Evolutionary conservation across 345 rosid species (phyloP), one percentile per base, ranked within the genome.

Genomic region (Gossypium australe): DNA sequence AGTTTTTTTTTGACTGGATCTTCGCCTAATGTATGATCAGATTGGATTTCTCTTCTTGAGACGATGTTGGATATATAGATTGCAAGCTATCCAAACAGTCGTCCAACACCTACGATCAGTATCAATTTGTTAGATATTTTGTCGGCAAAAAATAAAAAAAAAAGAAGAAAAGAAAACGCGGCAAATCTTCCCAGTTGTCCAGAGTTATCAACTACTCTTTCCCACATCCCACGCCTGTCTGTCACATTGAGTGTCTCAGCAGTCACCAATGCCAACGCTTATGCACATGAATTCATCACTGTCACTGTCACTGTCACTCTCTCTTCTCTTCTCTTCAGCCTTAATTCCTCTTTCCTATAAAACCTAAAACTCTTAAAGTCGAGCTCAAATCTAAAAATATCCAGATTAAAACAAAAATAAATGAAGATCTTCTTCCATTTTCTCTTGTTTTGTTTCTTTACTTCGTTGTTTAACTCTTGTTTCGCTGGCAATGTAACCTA

Each of bases 401-500:
- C 51, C n/a, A 18, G 41, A 34, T 34, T 34, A 34, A 34, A 9
- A 38, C 13, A 9, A 20, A 25, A 4, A 25, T 24, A 22, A 12
- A 24, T 55, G 45, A 68, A 47, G 59, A 16, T 43, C 38, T 59
- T 59, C 51, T 60, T 64, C 22, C 6, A 12, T 11, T 41, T 24
- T 17, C 8, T 3, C 13, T 52, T 78, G 20, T 41, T 65, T 43
- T 24, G 9, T 20, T 53, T 76, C 43, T 52, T 41, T 13, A 14
- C 63, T 24, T 59, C 29, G 11, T 75, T 74, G 22, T 29, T 72
- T 64, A 75, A 45, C 61, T 68, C 61, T 62, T 72, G 57, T 53
- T 65, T 55, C 0, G 75, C 82, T 16, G 85, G 73, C 7, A 89
- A 89, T 80, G 89, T 89, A 56, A 85, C 86, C 1, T 87, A 87